Percentiles rank a stretch among this genome's conserved stretches.
These are phyloP conservation scores for Limnomonas spitsbergensis DNA, from an alignment of 139 green algal species.

Conservation along the genomic window DNA sequence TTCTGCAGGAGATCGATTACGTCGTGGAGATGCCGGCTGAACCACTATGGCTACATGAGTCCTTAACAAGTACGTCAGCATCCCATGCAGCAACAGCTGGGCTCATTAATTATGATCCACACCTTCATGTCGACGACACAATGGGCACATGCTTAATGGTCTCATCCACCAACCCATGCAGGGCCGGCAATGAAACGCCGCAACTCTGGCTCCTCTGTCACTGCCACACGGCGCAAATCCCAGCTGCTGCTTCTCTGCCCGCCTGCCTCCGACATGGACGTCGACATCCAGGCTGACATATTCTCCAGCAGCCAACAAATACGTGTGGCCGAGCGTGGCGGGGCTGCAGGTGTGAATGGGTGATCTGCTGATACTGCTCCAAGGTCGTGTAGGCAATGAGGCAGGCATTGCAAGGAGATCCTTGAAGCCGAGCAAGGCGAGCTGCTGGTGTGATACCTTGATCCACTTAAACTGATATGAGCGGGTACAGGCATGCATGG, in stretches of 20 bases:
- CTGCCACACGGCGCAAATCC: not conserved
- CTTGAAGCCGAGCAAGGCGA: not conserved
- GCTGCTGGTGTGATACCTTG: too few relatives aligned
- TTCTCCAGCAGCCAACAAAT: conserved; percentile 54
- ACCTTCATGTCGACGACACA: not conserved
- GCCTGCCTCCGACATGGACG: not conserved
- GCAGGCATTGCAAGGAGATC: not conserved
- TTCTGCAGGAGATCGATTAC: not conserved
- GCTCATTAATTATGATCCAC: not conserved
- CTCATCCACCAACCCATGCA: not conserved
- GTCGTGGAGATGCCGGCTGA: conserved; percentile 3
- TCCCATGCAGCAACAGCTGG: not conserved
- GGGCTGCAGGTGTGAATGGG: not conserved
- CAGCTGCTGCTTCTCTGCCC: not conserved
- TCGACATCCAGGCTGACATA: conserved; percentile 28
- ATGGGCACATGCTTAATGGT: not conserved
- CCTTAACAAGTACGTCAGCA: not conserved
- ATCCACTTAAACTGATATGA: too few relatives aligned
- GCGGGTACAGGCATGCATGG: too few relatives aligned
- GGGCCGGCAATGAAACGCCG: not conserved
- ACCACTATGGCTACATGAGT: conserved; percentile 8
- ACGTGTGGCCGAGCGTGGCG: not conserved
- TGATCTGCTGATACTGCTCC: not conserved
- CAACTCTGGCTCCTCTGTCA: not conserved
- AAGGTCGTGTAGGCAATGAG: not conserved